Base-by-base conservation (phyloP, 768 basidiomycete genomes). In the Phaffia tasmanica region DNA sequence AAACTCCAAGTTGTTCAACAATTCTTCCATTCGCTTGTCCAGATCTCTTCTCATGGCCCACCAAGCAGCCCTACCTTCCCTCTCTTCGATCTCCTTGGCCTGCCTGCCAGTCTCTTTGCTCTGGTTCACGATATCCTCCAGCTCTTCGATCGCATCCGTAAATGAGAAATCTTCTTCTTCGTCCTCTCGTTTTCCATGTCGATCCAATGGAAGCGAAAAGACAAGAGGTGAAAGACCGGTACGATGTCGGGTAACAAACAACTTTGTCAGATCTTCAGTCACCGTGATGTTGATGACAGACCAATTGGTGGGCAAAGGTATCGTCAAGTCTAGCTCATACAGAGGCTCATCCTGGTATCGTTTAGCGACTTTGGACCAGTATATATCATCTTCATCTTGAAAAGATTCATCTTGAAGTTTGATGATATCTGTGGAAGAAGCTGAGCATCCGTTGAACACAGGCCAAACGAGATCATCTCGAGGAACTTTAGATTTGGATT, bases 1-100 rank as follows among this genome's bases (percentile, higher is more conserved):
- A 71, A 88, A 92, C 74, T 98, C 95, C 54, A 99, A 85, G 70
- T 86, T 89, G 70, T 84, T 83, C 46, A 95, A 75, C 7, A 99
- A 76, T 35, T 83, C 83, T 65, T 83, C 79, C 72, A 99, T 74
- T 27, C 90, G 81, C 57, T 79, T 79, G 72, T 98, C 92, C n/a
- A 98, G 80, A 25, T 80, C 82, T 27, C 79, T 77, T 3, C 95
- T 81, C 62, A 85, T 81, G 47, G 83, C 84, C 95, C 95, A 99
- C 95, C 95, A 98, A 1, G 79, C 81, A 0, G 81, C 79, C 69
- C 85, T 80, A 0, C 83, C 88, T 35, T 82, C 81, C 54, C 79
- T 79, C 56, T 62, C 84, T 51, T 86, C 82, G 64, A 97, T 81
- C 67, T 84, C 78, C 58, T 83, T 82, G 0, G 91, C 91, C 3